Conservation (phyloP, 179 eudicot species). For the Nepenthes alata region DNA sequence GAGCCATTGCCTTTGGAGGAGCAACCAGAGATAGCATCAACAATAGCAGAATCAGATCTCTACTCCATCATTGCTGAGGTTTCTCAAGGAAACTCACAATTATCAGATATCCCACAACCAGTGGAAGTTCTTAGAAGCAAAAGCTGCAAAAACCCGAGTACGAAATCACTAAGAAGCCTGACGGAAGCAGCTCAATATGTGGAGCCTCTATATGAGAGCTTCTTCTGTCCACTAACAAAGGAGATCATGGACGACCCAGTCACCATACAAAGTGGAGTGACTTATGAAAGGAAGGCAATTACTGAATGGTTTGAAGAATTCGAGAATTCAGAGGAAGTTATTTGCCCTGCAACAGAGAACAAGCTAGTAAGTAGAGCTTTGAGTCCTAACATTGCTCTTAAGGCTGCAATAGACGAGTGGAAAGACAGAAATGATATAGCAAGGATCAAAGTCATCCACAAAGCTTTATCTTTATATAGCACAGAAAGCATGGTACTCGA, state of each 20-base stretch:
- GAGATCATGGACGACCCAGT: conserved; percentile 78
- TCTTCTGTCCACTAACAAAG: conserved; percentile 63
- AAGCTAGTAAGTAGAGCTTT: conserved; percentile 31
- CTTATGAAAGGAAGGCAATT: conserved; percentile 58
- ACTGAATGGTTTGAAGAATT: conserved; percentile 35
- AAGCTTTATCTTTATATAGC: conserved; percentile 50
- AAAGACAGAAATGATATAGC: conserved; percentile 64
- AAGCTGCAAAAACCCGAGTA: conserved; percentile 13
- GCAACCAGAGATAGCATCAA: conserved; percentile 1
- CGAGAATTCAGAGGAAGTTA: conserved; percentile 23
- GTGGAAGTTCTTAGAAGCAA: conserved; percentile 21
- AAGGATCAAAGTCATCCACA: conserved; percentile 41
- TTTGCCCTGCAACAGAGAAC: conserved; percentile 49
- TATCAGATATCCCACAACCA: conserved; percentile 20
- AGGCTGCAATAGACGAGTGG: conserved; percentile 65
- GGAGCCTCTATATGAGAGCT: conserved; percentile 63
- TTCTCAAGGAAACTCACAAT: conserved; percentile 24
- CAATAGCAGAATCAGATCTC: conserved; percentile 41
- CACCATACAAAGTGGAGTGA: conserved; percentile 63
- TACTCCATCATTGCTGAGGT: conserved; percentile 31
- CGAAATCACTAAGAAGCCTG: conserved; percentile 16
- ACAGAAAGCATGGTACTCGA: conserved; percentile 45
- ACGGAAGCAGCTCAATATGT: conserved; percentile 33
- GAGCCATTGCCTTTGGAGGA: conserved; percentile 5
- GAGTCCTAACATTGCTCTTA: conserved; percentile 53